These are phyloP conservation scores for Carex arenaria DNA, from an alignment of 202 grass and related monocot genomes.

Conservation along the genomic window DNA sequence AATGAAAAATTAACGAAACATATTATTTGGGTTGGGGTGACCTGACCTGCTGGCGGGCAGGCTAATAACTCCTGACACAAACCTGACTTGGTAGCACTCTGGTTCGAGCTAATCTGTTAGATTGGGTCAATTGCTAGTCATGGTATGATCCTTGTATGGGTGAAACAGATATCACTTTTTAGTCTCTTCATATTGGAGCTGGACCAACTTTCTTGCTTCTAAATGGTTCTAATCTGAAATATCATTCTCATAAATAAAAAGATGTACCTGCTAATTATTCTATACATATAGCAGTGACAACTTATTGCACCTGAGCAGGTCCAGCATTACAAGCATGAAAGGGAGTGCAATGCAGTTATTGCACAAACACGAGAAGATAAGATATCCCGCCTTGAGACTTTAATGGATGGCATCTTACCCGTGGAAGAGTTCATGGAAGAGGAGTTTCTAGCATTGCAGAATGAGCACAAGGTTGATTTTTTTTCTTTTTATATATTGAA, in stretches of 20 bases:
- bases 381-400: conserved; percentile 89
- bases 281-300: neutral
- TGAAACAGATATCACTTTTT: neutral
- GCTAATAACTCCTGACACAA: neutral
- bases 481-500: neutral
- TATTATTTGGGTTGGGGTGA: no score
- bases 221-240: neutral
- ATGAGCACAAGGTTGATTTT: conserved; percentile 72
- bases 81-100: neutral
- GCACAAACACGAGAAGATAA: conserved; percentile 86
- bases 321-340: conserved; percentile 94
- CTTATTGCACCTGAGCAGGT: conserved; percentile 47
- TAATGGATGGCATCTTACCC: conserved; percentile 95
- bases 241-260: neutral
- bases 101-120: neutral
- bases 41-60: neutral
- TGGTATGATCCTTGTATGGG: neutral
- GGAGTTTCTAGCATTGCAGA: conserved; percentile 71
- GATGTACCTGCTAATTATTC: neutral
- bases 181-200: neutral
- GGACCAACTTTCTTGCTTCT: neutral
- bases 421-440: conserved; percentile 85
- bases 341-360: conserved; percentile 95
- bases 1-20: neutral
- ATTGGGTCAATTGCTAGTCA: neutral